Evolutionary conservation across 2,329 filamentous ascomycete species (phyloP).

Genomic region (Didymella arachidicola): DNA sequence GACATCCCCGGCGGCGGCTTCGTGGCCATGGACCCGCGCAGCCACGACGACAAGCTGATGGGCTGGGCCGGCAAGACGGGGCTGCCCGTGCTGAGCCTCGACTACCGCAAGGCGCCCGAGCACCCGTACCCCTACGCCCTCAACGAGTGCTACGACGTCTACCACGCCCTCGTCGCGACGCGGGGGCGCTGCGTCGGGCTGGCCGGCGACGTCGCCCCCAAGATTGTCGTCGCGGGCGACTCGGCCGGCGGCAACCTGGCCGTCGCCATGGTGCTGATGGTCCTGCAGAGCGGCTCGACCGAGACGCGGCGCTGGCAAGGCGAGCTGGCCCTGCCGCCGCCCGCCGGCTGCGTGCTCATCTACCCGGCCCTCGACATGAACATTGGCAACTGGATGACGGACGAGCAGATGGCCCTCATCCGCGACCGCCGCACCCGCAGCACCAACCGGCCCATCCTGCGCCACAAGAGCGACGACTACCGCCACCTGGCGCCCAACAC

Average conservation of each 20-base stretch:
- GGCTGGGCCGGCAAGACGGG: constrained; percentile 91
- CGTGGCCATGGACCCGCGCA: constrained; percentile 94
- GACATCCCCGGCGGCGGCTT: constrained; percentile 96
- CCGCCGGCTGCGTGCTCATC: constrained; percentile 82
- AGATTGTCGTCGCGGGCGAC: constrained; percentile 77
- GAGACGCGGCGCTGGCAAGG: constrained; percentile 64
- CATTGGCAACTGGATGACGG: constrained; percentile 98
- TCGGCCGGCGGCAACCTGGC: constrained; percentile 85
- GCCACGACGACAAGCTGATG: constrained; percentile 91
- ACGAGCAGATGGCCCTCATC: constrained; percentile 95
- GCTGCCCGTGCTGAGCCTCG: constrained; percentile 86
- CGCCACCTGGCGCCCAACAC: constrained; percentile 80
- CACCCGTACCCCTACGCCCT: constrained; percentile 84
- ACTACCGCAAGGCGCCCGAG: constrained; percentile 89
- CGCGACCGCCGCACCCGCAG: constrained; percentile 80
- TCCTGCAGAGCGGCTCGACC: constrained; percentile 75
- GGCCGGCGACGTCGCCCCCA: constrained; percentile 70
- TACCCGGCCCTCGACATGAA: constrained; percentile 96
- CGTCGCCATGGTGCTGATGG: constrained; percentile 84
- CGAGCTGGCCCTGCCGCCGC: constrained; percentile 70
- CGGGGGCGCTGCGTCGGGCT: constrained; percentile 79
- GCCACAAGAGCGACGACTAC: constrained; percentile 89
- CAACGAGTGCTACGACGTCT: constrained; percentile 88
- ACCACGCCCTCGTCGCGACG: constrained; percentile 74
- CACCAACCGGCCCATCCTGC: constrained; percentile 79